These are phyloP conservation scores for Vanderwaltozyma tropicalis DNA, from an alignment of 805 yeast genomes.

Conservation along the genomic window DNA sequence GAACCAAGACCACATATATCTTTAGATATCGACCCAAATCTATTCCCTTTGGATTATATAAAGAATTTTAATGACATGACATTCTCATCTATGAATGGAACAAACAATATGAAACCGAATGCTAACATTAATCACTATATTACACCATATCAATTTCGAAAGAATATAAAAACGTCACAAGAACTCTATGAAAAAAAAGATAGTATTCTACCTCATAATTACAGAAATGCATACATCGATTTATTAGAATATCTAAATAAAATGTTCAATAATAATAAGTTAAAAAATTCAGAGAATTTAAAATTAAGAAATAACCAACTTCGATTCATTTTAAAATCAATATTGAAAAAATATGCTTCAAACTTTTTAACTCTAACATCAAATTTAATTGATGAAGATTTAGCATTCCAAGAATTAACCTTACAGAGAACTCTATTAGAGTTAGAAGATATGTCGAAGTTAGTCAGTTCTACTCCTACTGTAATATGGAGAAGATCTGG, in stretches of 20 bases:
- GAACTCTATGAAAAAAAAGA: conserved; percentile 14
- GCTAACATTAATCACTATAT: neutral
- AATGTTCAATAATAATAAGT: conserved; percentile 6
- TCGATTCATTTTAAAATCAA: conserved; percentile 31
- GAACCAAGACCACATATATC: conserved; percentile 19
- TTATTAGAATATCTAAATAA: conserved; percentile 10
- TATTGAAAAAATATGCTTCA: conserved; percentile 50
- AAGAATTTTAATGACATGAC: neutral
- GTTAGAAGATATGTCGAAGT: conserved; percentile 37
- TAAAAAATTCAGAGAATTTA: neutral
- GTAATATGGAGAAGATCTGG: conserved; percentile 83
- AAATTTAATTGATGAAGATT: conserved; percentile 59
- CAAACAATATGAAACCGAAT: neutral
- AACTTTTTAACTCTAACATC: conserved; percentile 70
- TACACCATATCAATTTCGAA: conserved; percentile 14
- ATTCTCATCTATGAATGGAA: neutral
- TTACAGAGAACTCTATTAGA: conserved; percentile 50
- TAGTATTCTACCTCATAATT: conserved; percentile 17
- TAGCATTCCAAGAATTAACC: conserved; percentile 50
- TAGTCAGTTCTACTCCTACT: conserved; percentile 62
- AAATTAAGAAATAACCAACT: conserved; percentile 4
- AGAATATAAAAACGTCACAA: conserved; percentile 14
- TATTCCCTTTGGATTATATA: neutral
- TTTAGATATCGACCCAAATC: conserved; percentile 7
- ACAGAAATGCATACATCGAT: conserved; percentile 13